Evolutionary conservation across 768 basidiomycete species (phyloP), one percentile per base, ranked within the genome.

Genomic region (Trametes gibbosa): DNA sequence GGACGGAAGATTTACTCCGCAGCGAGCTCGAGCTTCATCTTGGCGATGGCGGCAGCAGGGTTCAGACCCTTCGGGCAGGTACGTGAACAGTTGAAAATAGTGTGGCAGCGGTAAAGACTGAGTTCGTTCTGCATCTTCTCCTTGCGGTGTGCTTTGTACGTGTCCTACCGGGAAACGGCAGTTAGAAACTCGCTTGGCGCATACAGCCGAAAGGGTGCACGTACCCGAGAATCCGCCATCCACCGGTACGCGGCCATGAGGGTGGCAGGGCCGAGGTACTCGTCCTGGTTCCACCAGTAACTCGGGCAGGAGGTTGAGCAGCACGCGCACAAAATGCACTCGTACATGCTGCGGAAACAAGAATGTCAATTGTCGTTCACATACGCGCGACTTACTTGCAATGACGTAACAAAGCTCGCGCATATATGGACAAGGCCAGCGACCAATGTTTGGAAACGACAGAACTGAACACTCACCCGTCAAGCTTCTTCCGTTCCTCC

Each of bases 271-370:
- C 96, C 95, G 40, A 99, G 89, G 75, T 99, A 99, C 74, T 94
- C 90, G 70, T 98, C 95, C 75, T 95, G 93, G 77, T 98, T 98
- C 96, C 96, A 98, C 96, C 96, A 98, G 76, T 98, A 97, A 29
- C 88, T 90, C 4, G 96, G 96, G 82, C 96, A 99, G 43, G 90
- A 91, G 0, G 96, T 98, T 42, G 95, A 95, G 79, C 96, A 99
- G 77, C 97, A 98, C 2, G 96, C 93, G 69, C 93, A 95, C 56
- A 95, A 85, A 63, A 96, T 98, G 74, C 95, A 95, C 74, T 98
- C 97, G 78, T 98, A 99, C 78, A 98, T 84, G 49, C 95, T 95
- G 66, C 29, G 91, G 76, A 32, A 12, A 10, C n/a, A 10, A 53
- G 27, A 45, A 42, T 16, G 50, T 43, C 46, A 62, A 32, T 29